Percentiles rank a stretch among this genome's conserved stretches.
phyloP scores from a whole-genome alignment of 352 stramenopile species.

The Phytophthora sansomeana region DNA sequence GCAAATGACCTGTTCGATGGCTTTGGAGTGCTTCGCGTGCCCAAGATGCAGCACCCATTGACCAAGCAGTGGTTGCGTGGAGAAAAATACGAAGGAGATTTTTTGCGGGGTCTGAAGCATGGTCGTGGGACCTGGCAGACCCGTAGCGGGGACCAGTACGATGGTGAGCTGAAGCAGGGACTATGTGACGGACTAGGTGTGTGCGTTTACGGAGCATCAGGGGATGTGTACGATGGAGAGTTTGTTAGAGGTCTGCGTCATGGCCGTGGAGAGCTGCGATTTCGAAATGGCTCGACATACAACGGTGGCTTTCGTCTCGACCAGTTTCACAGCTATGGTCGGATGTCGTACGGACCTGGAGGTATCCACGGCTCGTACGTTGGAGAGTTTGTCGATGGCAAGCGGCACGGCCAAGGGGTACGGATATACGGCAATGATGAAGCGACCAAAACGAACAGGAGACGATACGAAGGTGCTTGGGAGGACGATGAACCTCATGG shows the following conservation, averaged over 20 bases:
- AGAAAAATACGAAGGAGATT: conserved; percentile 77
- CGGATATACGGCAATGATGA: conserved; percentile 58
- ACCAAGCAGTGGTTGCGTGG: conserved; percentile 68
- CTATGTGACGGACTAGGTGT: conserved; percentile 65
- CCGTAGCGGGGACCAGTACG: conserved; percentile 53
- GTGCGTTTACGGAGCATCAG: conserved; percentile 59
- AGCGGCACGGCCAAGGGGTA: conserved; percentile 65
- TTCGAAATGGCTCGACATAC: conserved; percentile 63
- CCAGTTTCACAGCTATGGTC: conserved; percentile 71
- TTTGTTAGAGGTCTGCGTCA: conserved; percentile 69
- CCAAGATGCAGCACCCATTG: conserved; percentile 63
- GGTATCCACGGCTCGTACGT: conserved; percentile 66
- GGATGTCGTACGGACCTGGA: conserved; percentile 50
- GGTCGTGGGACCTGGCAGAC: conserved; percentile 57
- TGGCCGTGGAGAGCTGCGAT: conserved; percentile 57
- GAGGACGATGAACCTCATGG: conserved; percentile 63
- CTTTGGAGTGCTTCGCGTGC: conserved; percentile 64
- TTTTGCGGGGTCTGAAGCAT: conserved; percentile 58
- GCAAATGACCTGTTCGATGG: conserved; percentile 62
- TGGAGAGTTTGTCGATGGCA: conserved; percentile 62
- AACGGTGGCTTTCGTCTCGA: conserved; percentile 58
- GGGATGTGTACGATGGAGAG: conserved; percentile 76
- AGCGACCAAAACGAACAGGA: conserved; percentile 23
- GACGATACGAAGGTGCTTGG: conserved; percentile 78
- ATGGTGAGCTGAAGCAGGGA: conserved; percentile 59